Conservation (phyloP, 495 filamentous ascomycete species). For the Aspergillus saccharolyticus region DNA sequence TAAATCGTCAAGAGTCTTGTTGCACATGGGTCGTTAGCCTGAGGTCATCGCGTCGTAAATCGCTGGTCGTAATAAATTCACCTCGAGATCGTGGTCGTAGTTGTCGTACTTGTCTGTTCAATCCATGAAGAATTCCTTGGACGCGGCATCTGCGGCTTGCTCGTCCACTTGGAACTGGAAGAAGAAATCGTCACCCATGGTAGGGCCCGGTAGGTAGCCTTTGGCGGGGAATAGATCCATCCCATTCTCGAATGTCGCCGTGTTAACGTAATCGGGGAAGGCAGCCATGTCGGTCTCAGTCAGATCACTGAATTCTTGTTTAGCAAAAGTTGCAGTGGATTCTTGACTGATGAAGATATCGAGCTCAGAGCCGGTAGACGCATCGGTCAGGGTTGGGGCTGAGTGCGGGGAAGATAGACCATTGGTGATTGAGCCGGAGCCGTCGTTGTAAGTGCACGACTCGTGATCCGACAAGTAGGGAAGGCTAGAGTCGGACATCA, state of each 20-base stretch:
- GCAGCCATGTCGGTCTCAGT: conserved; percentile 25
- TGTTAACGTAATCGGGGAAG: conserved; percentile 33
- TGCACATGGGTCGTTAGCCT: conserved; percentile 18
- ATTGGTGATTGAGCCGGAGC: conserved; percentile 25
- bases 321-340: conserved; percentile 27
- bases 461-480: conserved; percentile 25
- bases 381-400: conserved; percentile 37
- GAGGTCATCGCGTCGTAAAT: conserved; percentile 15
- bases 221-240: conserved; percentile 38
- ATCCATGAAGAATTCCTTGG: conserved; percentile 23
- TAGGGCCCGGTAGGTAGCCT: conserved; percentile 24
- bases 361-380: conserved; percentile 39
- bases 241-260: conserved; percentile 26
- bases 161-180: conserved; percentile 32
- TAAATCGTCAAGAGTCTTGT: conserved; percentile 17
- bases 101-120: conserved; percentile 5
- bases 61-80: conserved; percentile 1
- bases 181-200: conserved; percentile 36
- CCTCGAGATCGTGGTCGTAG: conserved; percentile 1
- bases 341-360: conserved; percentile 44
- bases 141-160: conserved; percentile 23
- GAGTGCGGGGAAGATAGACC: conserved; percentile 37
- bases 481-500: conserved; percentile 22
- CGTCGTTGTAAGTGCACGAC: conserved; percentile 32
- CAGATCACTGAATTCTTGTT: conserved; percentile 30